phyloP scores from a whole-genome alignment of 495 filamentous ascomycete species.

The Penicillium lividum region DNA sequence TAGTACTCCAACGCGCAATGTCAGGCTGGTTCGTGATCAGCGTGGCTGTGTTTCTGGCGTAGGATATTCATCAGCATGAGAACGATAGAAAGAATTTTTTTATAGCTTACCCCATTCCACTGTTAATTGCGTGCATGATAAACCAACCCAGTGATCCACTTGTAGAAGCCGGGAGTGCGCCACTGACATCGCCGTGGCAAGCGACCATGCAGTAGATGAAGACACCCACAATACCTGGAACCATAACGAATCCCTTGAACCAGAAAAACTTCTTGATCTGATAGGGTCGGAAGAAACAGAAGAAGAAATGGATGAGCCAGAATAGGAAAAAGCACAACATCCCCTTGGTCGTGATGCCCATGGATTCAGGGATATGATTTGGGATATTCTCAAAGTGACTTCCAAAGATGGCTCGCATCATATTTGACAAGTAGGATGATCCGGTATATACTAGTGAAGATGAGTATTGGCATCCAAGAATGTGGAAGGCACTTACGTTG shows the following conservation, averaged over 20 bases:
- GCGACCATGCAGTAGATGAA: slow-evolving; percentile 1
- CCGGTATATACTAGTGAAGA: neutral
- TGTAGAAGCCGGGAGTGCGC: neutral
- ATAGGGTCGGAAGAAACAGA: slow-evolving; percentile 3
- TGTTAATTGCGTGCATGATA: neutral
- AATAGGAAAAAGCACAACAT: slow-evolving; percentile 4
- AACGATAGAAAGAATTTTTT: neutral
- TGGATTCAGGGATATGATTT: neutral
- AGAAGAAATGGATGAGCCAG: slow-evolving; percentile 6
- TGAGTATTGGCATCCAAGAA: neutral
- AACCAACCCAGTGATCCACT: neutral
- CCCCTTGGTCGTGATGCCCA: neutral
- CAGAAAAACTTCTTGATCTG: slow-evolving; percentile 1
- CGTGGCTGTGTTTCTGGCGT: neutral
- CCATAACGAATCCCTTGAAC: neutral
- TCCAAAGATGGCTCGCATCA: slow-evolving; percentile 5
- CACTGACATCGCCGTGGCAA: neutral
- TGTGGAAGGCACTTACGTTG: neutral
- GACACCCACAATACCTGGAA: neutral
- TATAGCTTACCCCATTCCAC: neutral
- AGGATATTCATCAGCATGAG: neutral
- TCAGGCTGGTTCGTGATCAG: slow-evolving; percentile 9
- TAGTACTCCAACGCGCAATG: neutral
- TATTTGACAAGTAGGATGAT: neutral
- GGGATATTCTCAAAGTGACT: neutral